Conservation (phyloP, 352 stramenopile genomes). For the Pythium diclinum region DNA sequence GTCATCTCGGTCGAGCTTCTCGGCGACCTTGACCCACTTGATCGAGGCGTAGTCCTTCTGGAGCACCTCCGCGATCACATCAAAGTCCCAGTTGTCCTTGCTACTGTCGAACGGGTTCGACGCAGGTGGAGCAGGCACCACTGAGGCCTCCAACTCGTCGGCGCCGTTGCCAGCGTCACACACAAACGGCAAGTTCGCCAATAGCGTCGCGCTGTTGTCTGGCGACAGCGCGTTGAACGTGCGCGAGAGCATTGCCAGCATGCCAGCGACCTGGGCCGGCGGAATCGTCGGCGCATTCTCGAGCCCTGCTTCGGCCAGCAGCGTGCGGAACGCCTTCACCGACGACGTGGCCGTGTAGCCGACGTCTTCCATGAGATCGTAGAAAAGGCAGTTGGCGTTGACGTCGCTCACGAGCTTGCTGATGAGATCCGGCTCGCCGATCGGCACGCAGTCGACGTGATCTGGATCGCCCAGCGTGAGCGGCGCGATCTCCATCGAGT, state of each 20-base stretch:
- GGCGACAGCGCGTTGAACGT: conserved; percentile 71
- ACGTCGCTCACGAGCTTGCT: conserved; percentile 81
- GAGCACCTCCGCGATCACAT: conserved; percentile 83
- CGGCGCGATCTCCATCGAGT: conserved; percentile 78
- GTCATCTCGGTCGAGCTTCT: conserved; percentile 82
- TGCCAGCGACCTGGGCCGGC: conserved; percentile 81
- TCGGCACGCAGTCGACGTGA: conserved; percentile 74
- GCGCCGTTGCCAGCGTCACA: conserved; percentile 42
- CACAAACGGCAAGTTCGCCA: conserved; percentile 78
- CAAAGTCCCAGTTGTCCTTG: conserved; percentile 75
- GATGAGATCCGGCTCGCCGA: conserved; percentile 58
- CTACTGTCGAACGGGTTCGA: conserved; percentile 30
- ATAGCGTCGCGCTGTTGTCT: conserved; percentile 68
- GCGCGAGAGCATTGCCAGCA: conserved; percentile 85
- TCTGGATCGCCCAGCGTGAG: conserved; percentile 85
- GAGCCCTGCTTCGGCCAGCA: conserved; percentile 79
- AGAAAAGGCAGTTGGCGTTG: conserved; percentile 78
- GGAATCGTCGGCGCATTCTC: conserved; percentile 80
- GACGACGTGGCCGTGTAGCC: conserved; percentile 83
- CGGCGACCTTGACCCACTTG: conserved; percentile 82
- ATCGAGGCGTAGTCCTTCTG: conserved; percentile 83
- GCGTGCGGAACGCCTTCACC: conserved; percentile 72
- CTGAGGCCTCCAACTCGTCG: conserved; percentile 26
- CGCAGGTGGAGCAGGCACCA: conserved; percentile 27
- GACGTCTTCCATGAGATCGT: conserved; percentile 90